phyloP scores from a whole-genome alignment of 495 filamentous ascomycete species.

The Choiromyces venosus region DNA sequence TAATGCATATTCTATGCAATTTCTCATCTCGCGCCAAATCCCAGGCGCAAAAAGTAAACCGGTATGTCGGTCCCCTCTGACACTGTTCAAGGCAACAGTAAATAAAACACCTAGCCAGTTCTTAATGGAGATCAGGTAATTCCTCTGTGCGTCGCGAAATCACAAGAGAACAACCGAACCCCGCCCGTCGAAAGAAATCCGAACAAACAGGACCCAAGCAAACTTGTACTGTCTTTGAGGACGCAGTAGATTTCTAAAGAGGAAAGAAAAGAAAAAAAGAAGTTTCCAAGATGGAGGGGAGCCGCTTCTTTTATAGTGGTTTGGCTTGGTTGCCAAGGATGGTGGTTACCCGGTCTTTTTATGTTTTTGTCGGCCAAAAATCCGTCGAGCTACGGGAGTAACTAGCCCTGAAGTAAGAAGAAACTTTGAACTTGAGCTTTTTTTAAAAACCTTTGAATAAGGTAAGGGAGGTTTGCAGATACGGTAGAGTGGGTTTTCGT shows the following conservation, averaged over 20 bases:
- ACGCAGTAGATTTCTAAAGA: conserved; percentile 16
- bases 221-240: conserved; percentile 28
- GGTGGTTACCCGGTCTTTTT: conserved; percentile 19
- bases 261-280: background rate
- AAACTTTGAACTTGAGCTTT: background rate
- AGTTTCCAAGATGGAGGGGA: background rate
- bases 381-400: background rate
- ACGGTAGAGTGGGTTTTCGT: background rate
- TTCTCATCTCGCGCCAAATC: background rate
- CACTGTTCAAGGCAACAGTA: conserved; percentile 34
- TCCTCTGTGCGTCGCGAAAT: conserved; percentile 34
- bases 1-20: background rate
- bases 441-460: background rate
- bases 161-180: conserved; percentile 32
- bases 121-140: conserved; percentile 35
- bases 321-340: conserved; percentile 4
- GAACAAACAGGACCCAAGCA: conserved; percentile 9
- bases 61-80: conserved; percentile 33
- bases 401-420: background rate
- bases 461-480: background rate
- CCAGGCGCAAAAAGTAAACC: background rate
- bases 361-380: background rate
- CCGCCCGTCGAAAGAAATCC: conserved; percentile 29
- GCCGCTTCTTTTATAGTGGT: conserved; percentile 7
- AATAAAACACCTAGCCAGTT: conserved; percentile 33